These are phyloP conservation scores for Phytopythium delawarense DNA, from an alignment of 352 stramenopile genomes.

Conservation along the genomic window DNA sequence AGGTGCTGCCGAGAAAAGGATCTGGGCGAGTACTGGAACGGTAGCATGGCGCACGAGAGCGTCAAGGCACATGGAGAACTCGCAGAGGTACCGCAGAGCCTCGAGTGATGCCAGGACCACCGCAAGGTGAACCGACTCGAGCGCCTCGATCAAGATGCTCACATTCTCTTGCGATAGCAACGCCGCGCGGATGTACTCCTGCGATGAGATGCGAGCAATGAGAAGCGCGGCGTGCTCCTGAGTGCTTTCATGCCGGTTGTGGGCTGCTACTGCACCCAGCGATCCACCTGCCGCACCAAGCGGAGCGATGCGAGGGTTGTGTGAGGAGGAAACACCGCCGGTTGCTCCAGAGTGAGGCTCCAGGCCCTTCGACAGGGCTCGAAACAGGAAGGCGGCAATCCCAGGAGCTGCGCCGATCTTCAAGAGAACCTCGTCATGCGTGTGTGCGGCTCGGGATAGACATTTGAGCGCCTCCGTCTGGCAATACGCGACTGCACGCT, in stretches of 20 bases:
- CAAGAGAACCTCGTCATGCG: conserved; percentile 62
- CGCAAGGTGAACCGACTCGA: conserved; percentile 64
- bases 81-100: conserved; percentile 50
- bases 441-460: conserved; percentile 41
- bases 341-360: not conserved
- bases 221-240: conserved; percentile 61
- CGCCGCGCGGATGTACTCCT: conserved; percentile 47
- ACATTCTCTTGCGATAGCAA: conserved; percentile 56
- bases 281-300: not conserved
- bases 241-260: conserved; percentile 10
- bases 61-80: conserved; percentile 60
- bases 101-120: conserved; percentile 65
- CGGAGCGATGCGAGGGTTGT: not conserved
- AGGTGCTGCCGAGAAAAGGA: conserved; percentile 42
- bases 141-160: conserved; percentile 54
- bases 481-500: conserved; percentile 17
- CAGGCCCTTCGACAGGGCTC: conserved; percentile 17
- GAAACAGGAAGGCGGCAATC: conserved; percentile 44
- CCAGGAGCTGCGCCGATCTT: conserved; percentile 48
- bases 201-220: conserved; percentile 43
- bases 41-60: conserved; percentile 68
- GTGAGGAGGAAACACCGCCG: not conserved
- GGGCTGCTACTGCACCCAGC: not conserved
- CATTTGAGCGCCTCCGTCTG: conserved; percentile 65
- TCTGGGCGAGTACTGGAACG: conserved; percentile 66